Base-by-base conservation (phyloP, 306 rosid genomes). In the Hippophae rhamnoides region DNA sequence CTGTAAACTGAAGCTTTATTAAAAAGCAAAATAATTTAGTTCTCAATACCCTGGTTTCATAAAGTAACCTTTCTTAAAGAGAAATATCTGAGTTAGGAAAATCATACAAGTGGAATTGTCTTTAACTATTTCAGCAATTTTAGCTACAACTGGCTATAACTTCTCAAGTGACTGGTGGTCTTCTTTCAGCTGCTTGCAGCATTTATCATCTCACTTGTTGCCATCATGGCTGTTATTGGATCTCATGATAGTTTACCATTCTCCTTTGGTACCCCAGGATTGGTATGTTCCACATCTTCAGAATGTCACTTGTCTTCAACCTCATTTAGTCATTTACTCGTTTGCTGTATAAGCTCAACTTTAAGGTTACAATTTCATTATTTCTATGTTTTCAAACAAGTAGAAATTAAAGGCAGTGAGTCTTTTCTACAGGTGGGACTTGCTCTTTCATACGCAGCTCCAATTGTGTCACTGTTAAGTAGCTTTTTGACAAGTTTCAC, bases 381-480 rank as follows among this genome's bases (percentile, higher is more conserved):
- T 31, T 31, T 31, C 38, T 31, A 31, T 31, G 38, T 4, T 31
- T 31, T 31, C 5, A 31, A 31, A 31, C 5, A 31, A 31, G 38
- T 2, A 31, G 2, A 31, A 31, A 31, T 31, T n/a, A n/a, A 13
- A 5, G 26, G n/a, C 7, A 13, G 3, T 49, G 12, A 12, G n/a
- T 14, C 53, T 12, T 25, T 27, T 69, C 42, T 72, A 62, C 78
- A 90, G 98, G 98, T 90, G 13, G 98, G 98, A 52, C 68, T 90
- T 79, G 96, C 96, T 54, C 95, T 90, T 72, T 90, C 96, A 9
- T 87, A 87, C 13, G 92, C 98, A 40, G 85, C 98, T 61, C 98
- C 98, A 12, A 80, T 85, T 56, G 96, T 90, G 49, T 78, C 96
- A 58, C 64, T 79, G 76, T 56, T 87, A 77, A 89, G 98, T 42